Percentiles rank a stretch among this genome's conserved stretches.
phyloP scores from a whole-genome alignment of 1,139 yeast species.

The Geotrichum siamense region DNA sequence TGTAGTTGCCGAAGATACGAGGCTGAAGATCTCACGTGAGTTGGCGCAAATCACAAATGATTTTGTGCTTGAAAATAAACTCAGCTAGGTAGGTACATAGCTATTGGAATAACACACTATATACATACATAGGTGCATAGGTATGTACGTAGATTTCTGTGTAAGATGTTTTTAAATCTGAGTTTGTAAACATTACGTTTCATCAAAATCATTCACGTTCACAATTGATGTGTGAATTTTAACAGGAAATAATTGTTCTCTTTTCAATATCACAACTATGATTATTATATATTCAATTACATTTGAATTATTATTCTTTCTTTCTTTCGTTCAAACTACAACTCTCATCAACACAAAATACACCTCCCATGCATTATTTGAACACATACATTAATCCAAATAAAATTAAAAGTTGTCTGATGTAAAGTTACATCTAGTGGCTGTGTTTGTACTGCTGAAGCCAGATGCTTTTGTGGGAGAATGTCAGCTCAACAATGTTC shows the following conservation, averaged over 20 bases:
- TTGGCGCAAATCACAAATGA: no score
- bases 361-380: not conserved
- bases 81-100: no score
- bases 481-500: slow-evolving; percentile 38
- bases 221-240: no score
- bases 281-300: not conserved
- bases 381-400: not conserved
- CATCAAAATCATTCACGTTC: not conserved
- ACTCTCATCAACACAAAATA: not conserved
- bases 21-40: no score
- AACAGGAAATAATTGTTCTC: not conserved
- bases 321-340: not conserved
- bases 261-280: not conserved
- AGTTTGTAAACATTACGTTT: not conserved
- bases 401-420: slow-evolving; percentile 4
- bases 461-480: slow-evolving; percentile 40
- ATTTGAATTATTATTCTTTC: not conserved
- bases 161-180: not conserved
- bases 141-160: no score
- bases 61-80: no score
- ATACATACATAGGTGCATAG: no score
- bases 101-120: no score
- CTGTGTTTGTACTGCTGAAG: slow-evolving; percentile 38
- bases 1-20: no score
- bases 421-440: slow-evolving; percentile 30